Percentiles rank a stretch among this genome's conserved stretches.
Conservation (phyloP, 2,329 filamentous ascomycete genomes). For the Xylaria arbuscula region DNA sequence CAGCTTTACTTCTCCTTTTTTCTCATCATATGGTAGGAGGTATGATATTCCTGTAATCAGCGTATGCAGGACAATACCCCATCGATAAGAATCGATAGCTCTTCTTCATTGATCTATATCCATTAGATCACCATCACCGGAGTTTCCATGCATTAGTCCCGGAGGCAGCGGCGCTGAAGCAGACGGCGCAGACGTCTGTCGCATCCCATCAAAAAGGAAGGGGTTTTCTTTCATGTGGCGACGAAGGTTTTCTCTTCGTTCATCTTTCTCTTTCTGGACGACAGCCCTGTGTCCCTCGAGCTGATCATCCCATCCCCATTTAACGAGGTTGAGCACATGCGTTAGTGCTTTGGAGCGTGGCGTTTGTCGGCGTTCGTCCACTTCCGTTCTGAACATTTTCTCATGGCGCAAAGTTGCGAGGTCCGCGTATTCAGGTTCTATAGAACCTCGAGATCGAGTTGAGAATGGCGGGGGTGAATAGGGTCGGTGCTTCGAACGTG, state of each 20-base stretch:
- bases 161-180: neutral
- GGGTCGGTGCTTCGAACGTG: neutral
- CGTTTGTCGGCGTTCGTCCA: conserved; percentile 31
- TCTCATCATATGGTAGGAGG: neutral
- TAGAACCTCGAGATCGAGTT: conserved; percentile 25
- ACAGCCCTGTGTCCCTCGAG: conserved; percentile 40
- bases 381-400: conserved; percentile 31
- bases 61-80: neutral
- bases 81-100: neutral
- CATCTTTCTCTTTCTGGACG: conserved; percentile 40
- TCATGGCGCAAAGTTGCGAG: conserved; percentile 28
- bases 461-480: conserved; percentile 3
- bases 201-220: conserved; percentile 11
- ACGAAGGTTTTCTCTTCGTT: conserved; percentile 33
- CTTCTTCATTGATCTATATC: conserved; percentile 30
- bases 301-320: conserved; percentile 39
- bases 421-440: conserved; percentile 35
- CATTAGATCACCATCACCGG: conserved; percentile 26
- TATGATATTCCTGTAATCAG: neutral
- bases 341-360: conserved; percentile 42
- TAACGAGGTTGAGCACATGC: conserved; percentile 37
- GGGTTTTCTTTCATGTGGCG: conserved; percentile 24
- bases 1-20: neutral
- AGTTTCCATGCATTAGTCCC: neutral
- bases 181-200: neutral